These are phyloP conservation scores for Penicillium sp. DNA, from an alignment of 2,329 filamentous ascomycete species.

Conservation along the genomic window DNA sequence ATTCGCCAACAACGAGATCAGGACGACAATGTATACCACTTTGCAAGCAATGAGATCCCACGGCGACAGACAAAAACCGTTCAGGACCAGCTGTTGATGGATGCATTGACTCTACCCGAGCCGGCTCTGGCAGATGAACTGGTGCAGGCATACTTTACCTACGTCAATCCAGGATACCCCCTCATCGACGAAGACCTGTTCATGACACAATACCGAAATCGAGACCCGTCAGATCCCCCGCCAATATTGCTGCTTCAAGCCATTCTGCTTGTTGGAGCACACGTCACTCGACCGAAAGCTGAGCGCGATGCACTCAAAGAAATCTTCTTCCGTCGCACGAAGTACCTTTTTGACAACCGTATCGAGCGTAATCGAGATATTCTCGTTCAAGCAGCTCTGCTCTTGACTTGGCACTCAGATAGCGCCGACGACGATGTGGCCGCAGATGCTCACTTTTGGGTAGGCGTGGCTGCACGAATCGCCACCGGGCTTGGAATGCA, in stretches of 20 bases:
- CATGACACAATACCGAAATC: constrained; percentile 47
- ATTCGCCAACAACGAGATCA: constrained; percentile 48
- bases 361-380: constrained; percentile 52
- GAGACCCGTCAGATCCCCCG: constrained; percentile 43
- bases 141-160: constrained; percentile 48
- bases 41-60: constrained; percentile 42
- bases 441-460: constrained; percentile 51
- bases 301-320: constrained; percentile 45
- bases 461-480: constrained; percentile 50
- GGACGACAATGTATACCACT: constrained; percentile 42
- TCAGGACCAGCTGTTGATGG: constrained; percentile 44
- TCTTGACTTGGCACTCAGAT: constrained; percentile 54
- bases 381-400: constrained; percentile 51
- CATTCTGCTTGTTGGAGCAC: constrained; percentile 50
- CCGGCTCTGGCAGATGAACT: constrained; percentile 47
- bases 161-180: constrained; percentile 50
- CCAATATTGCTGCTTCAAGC: constrained; percentile 49
- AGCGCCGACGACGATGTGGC: constrained; percentile 51
- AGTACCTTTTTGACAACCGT: constrained; percentile 50
- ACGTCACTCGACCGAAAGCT: constrained; percentile 42
- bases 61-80: constrained; percentile 41
- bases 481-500: constrained; percentile 54
- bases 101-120: constrained; percentile 49
- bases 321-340: constrained; percentile 50
- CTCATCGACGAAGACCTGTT: constrained; percentile 51